Conservation (phyloP, 257 asterid species). For the Solanum dulcamara region DNA sequence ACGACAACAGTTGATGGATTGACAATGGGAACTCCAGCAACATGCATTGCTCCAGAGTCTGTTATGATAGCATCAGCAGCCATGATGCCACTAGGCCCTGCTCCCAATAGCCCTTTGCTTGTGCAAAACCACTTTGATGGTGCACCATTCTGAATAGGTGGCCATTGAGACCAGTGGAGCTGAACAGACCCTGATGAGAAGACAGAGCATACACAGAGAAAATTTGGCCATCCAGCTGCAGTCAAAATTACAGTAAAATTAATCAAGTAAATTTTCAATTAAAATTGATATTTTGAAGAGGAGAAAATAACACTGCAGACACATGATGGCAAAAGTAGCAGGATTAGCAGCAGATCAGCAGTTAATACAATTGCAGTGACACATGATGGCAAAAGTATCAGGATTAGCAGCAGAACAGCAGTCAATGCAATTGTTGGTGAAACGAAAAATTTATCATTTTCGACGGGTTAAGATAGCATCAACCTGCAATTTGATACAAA, state of each 20-base stretch:
- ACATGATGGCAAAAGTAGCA: background rate
- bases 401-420: background rate
- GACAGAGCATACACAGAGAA: conserved; percentile 95
- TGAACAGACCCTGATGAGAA: conserved; percentile 97
- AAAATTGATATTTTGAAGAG: background rate
- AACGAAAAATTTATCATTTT: background rate
- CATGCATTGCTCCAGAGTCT: conserved; percentile 97
- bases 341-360: background rate
- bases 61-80: conserved; percentile 99
- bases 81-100: conserved; percentile 99
- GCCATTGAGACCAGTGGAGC: conserved; percentile 99
- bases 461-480: background rate
- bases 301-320: background rate
- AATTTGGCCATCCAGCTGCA: conserved; percentile 99
- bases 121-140: conserved; percentile 93
- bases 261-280: background rate
- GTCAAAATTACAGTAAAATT: conserved; percentile 12
- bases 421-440: background rate
- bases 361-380: too few relatives aligned
- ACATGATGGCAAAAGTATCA: background rate
- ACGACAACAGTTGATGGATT: conserved; percentile 98
- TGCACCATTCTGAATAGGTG: conserved; percentile 58
- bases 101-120: conserved; percentile 96
- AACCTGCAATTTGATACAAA: background rate
- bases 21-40: conserved; percentile 97